Evolutionary conservation across 176 grass and related monocot species (phyloP), one percentile per base, ranked within the genome.

Genomic region (Carex littledalei): DNA sequence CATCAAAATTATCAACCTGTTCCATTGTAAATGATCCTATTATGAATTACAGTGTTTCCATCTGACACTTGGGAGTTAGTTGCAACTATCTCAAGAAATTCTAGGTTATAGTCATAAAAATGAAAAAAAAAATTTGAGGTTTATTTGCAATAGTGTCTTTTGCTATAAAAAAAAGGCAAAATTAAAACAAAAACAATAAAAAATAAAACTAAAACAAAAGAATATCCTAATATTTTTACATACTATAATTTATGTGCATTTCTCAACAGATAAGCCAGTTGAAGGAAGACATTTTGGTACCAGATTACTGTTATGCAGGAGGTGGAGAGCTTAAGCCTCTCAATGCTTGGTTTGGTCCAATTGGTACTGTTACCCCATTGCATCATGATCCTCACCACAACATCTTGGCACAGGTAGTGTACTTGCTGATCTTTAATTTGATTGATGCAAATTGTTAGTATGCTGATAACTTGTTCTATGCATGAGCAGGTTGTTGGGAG

Each of bases 351-450:
- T 92, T 98, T 20, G 88, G 93, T 14, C 93, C 93, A 86, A 60
- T 88, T 75, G 93, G 91, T 62, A 95, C 93, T 17, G 84, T 98
- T 29, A 98, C 91, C 54, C 96, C 96, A 13, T 69, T 95, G 81
- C 96, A 94, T 86, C 88, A 94, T 81, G 96, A 98, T 80, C 89
- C 85, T 26, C 91, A 98, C 71, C 96, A 98, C 79, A 98, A 92
- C 82, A 74, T 98, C 84, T 92, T 95, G 72, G 93, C 96, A 86
- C 96, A 95, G 96, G 96, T 94, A 93, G 84, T 59, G 69, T 84
- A 81, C 22, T 64, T 65, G 41, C 45, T 54, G 47, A 67, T 26
- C 70, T 70, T 45, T 43, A 53, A 45, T 62, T 39, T 20, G 1
- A n/a, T 76, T 34, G 43, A 34, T 88, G 17, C 43, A 11, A 81